These are phyloP conservation scores for Fraxinus cuspidata DNA, from an alignment of 257 asterid genomes.

Conservation along the genomic window DNA sequence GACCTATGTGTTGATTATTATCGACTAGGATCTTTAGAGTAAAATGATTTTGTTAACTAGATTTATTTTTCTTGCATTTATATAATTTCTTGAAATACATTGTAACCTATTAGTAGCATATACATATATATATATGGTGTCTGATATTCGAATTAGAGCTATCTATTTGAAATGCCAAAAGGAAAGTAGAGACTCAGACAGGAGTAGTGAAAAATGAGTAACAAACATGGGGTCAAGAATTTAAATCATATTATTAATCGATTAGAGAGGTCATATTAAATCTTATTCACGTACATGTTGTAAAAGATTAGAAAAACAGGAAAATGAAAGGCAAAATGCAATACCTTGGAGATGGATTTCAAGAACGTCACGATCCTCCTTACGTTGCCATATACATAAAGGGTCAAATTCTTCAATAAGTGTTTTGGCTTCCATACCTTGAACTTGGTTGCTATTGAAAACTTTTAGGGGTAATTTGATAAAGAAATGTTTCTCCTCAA, in stretches of 20 bases:
- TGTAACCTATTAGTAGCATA: background rate
- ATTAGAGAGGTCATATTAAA: no score
- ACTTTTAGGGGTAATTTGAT: background rate
- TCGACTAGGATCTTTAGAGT: background rate
- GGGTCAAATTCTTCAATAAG: slow-evolving; percentile 60
- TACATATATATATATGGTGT: no score
- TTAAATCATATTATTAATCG: background rate
- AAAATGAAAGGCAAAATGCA: background rate
- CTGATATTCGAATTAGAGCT: no score
- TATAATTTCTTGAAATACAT: no score
- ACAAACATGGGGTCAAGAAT: background rate
- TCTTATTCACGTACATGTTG: background rate
- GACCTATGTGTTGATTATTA: background rate
- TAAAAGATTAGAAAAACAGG: background rate
- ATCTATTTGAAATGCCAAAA: background rate
- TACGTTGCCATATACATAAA: slow-evolving; percentile 58
- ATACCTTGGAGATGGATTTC: slow-evolving; percentile 56
- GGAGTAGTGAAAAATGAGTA: background rate
- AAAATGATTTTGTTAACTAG: no score
- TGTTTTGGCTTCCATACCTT: slow-evolving; percentile 38
- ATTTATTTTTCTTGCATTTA: no score
- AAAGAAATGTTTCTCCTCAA: background rate
- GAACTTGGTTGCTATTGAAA: background rate
- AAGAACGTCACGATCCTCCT: slow-evolving; percentile 51
- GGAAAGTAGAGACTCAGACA: background rate